These are phyloP conservation scores for Brachypodium distachyon DNA, from an alignment of 202 grass and related monocot species.

Conservation along the genomic window DNA sequence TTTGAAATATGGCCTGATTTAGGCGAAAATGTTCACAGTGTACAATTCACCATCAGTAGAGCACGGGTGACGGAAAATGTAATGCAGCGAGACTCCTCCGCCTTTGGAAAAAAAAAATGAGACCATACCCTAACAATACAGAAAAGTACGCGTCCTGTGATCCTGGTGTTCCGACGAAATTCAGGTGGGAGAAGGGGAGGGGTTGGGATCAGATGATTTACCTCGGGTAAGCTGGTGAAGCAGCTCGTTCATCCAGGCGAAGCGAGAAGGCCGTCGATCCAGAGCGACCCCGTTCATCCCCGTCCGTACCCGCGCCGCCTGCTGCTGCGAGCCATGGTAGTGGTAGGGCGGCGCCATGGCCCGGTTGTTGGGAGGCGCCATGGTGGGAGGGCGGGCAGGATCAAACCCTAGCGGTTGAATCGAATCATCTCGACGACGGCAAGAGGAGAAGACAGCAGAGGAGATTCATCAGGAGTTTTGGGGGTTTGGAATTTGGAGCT, in stretches of 20 bases:
- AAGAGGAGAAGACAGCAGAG: neutral
- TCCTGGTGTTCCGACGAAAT: too few relatives aligned
- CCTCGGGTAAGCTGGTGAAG: slow-evolving; percentile 55
- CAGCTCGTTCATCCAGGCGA: slow-evolving; percentile 81
- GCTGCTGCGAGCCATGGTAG: neutral
- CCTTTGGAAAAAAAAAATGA: neutral
- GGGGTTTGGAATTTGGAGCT: too few relatives aligned
- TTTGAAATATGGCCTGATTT: too few relatives aligned
- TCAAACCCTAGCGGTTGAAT: neutral
- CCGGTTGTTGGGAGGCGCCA: neutral
- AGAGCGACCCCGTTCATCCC: neutral
- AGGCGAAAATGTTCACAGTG: neutral
- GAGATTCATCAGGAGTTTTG: too few relatives aligned
- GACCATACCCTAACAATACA: neutral
- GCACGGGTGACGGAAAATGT: neutral
- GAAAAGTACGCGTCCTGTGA: too few relatives aligned
- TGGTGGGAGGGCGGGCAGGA: neutral
- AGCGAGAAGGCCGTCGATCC: slow-evolving; percentile 51
- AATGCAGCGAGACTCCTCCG: neutral
- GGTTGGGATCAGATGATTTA: neutral
- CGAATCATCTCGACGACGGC: neutral
- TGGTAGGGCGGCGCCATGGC: neutral
- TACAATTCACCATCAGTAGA: neutral
- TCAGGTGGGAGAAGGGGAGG: neutral
- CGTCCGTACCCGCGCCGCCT: neutral